Percentiles rank a stretch among this genome's conserved stretches.
These are phyloP conservation scores for Aspergillus sp. DNA, from an alignment of 2,329 filamentous ascomycete species.

Conservation along the genomic window DNA sequence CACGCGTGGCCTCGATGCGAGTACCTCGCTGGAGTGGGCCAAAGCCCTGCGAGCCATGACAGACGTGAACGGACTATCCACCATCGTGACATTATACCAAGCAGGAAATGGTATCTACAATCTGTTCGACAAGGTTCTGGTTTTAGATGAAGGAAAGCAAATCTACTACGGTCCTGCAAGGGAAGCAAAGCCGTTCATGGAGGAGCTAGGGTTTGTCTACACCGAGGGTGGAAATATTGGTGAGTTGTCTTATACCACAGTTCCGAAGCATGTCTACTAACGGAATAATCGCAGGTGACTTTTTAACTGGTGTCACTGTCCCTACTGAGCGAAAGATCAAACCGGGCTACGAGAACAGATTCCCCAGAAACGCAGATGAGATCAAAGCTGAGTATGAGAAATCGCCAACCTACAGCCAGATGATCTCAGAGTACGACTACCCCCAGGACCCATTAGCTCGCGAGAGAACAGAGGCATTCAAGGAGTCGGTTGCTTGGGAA, in stretches of 20 bases:
- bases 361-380: conserved; percentile 44
- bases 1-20: conserved; percentile 65
- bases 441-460: conserved; percentile 52
- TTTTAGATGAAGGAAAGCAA: conserved; percentile 65
- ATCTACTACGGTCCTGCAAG: conserved; percentile 63
- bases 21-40: conserved; percentile 61
- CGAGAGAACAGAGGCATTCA: conserved; percentile 55
- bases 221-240: conserved; percentile 62
- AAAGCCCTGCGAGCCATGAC: conserved; percentile 64
- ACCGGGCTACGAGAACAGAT: conserved; percentile 44
- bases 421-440: conserved; percentile 60
- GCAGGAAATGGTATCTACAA: conserved; percentile 70
- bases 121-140: conserved; percentile 68
- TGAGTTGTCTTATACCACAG: too few species aligned
- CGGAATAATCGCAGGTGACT: conserved; percentile 52
- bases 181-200: conserved; percentile 64
- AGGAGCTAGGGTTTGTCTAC: conserved; percentile 63
- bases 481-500: conserved; percentile 52
- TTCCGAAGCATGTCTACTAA: too few species aligned
- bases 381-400: conserved; percentile 53
- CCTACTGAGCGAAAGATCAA: conserved; percentile 49
- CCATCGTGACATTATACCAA: conserved; percentile 68
- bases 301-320: conserved; percentile 64
- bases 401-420: conserved; percentile 50
- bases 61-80: conserved; percentile 59